A percentile compares a stretch with the other conserved stretches of the same genome.
Evolutionary conservation across 495 filamentous ascomycete species (phyloP).

Genomic region (Annulohypoxylon stygium): DNA sequence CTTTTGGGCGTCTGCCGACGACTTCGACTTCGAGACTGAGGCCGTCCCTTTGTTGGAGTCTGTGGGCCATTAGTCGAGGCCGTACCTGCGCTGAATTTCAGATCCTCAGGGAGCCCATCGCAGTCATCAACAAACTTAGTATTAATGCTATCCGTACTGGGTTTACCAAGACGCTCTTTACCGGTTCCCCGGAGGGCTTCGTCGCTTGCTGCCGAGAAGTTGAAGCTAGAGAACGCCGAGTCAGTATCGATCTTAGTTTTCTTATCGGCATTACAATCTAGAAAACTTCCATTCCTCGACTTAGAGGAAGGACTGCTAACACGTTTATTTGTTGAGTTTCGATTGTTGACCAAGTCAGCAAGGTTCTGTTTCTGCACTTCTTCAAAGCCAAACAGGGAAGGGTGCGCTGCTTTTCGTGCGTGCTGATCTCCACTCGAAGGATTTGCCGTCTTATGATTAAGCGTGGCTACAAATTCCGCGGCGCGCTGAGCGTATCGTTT

Average conservation of each 20-base stretch:
- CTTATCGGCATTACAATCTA: slow-evolving; percentile 4
- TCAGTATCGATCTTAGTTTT: slow-evolving; percentile 52
- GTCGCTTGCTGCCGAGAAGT: slow-evolving; percentile 57
- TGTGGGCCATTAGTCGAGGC: slow-evolving; percentile 48
- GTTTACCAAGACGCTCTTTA: slow-evolving; percentile 61
- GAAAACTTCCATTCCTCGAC: not conserved
- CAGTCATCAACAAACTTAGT: slow-evolving; percentile 65
- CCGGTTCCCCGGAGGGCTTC: slow-evolving; percentile 25
- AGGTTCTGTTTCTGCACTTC: slow-evolving; percentile 48
- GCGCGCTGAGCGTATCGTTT: not conserved
- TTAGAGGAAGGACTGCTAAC: not conserved
- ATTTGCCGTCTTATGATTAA: not conserved
- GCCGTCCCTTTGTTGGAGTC: slow-evolving; percentile 51
- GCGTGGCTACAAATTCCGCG: not conserved
- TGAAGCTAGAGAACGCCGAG: slow-evolving; percentile 61
- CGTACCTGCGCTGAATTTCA: slow-evolving; percentile 62
- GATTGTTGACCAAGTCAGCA: slow-evolving; percentile 43
- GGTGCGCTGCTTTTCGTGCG: not conserved
- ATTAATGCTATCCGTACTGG: slow-evolving; percentile 81
- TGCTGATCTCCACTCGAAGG: slow-evolving; percentile 46
- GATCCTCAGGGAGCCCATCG: slow-evolving; percentile 51
- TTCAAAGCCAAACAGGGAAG: slow-evolving; percentile 50
- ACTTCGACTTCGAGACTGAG: slow-evolving; percentile 53
- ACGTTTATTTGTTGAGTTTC: slow-evolving; percentile 2
- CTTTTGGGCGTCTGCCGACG: slow-evolving; percentile 48